These are phyloP conservation scores for Synchytrium microbalum DNA, from an alignment of 371 early-diverging fungal genomes.

Conservation along the genomic window DNA sequence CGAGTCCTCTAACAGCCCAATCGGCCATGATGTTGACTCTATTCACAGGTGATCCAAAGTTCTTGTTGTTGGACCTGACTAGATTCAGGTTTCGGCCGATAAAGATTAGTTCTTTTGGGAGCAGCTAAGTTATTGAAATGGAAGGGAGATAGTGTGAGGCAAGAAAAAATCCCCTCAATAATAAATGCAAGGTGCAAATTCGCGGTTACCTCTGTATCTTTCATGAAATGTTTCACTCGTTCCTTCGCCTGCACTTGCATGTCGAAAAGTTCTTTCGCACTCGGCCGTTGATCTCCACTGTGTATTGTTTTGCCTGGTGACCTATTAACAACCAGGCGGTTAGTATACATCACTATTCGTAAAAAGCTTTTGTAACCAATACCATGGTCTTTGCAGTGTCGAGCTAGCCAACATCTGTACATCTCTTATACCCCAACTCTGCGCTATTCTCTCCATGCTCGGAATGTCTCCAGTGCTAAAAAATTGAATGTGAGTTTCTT, in stretches of 20 bases:
- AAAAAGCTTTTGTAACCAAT: too few species aligned
- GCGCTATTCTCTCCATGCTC: conserved; percentile 53
- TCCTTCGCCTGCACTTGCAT: conserved; percentile 66
- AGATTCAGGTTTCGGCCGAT: conserved; percentile 86
- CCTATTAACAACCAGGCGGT: too few species aligned
- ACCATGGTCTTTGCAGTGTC: conserved; percentile 71
- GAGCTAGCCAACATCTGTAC: conserved; percentile 73
- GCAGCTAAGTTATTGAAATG: conserved; percentile 54
- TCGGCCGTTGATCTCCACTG: conserved; percentile 10
- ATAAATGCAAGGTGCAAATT: not conserved
- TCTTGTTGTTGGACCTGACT: conserved; percentile 74
- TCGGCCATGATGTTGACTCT: conserved; percentile 80
- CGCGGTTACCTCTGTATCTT: conserved; percentile 5
- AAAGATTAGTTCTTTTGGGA: conserved; percentile 86
- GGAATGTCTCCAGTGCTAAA: conserved; percentile 62
- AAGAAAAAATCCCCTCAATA: not conserved
- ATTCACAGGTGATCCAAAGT: conserved; percentile 78
- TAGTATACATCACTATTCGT: too few species aligned
- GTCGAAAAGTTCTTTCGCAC: conserved; percentile 52
- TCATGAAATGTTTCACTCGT: conserved; percentile 32
- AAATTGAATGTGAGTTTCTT: not conserved
- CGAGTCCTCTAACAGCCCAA: conserved; percentile 60
- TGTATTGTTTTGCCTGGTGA: conserved; percentile 10
- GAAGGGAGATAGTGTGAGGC: conserved; percentile 40
- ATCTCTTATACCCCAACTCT: conserved; percentile 79